A percentile compares a stretch with the other conserved stretches of the same genome.
phyloP scores from a whole-genome alignment of 805 yeast genomes.

The Yamadazyma kitorensis region DNA sequence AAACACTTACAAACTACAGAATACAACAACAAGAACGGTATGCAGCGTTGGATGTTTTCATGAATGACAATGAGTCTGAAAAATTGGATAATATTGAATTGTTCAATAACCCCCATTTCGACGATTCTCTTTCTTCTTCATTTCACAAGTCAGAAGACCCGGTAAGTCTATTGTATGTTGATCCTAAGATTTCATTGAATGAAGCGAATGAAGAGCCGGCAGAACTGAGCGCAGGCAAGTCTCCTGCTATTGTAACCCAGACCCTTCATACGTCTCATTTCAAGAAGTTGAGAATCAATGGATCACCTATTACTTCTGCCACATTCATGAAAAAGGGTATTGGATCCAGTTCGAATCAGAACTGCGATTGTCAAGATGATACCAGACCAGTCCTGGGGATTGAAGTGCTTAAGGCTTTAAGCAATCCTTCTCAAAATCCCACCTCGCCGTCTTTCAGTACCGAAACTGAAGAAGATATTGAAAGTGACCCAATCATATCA shows the following conservation, averaged over 20 bases:
- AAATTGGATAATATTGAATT: constrained; percentile 5
- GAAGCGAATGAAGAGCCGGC: too few species aligned
- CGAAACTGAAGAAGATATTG: constrained; percentile 17
- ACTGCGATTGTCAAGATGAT: constrained; percentile 1
- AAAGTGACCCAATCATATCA: constrained; percentile 9
- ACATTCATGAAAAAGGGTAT: constrained; percentile 13
- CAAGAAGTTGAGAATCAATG: constrained; percentile 42
- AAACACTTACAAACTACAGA: constrained; percentile 32
- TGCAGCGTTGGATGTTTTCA: constrained; percentile 10
- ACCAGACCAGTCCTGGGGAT: background rate
- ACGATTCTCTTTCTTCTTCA: constrained; percentile 11
- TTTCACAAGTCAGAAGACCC: constrained; percentile 17
- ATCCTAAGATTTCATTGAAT: constrained; percentile 2
- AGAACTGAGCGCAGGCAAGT: constrained; percentile 22
- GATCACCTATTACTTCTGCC: constrained; percentile 30
- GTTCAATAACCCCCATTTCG: constrained; percentile 10
- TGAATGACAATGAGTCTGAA: constrained; percentile 2
- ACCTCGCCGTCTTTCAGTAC: constrained; percentile 14
- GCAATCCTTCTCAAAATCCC: background rate
- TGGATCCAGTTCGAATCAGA: too few species aligned
- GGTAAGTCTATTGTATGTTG: constrained; percentile 12
- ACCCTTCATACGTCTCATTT: constrained; percentile 36
- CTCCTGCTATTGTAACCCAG: constrained; percentile 37
- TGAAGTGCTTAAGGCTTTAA: constrained; percentile 3
- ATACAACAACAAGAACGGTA: constrained; percentile 19